Percentiles rank a stretch among this genome's conserved stretches.
Conservation (phyloP, 306 rosid genomes). For the Herpetospermum pedunculosum region DNA sequence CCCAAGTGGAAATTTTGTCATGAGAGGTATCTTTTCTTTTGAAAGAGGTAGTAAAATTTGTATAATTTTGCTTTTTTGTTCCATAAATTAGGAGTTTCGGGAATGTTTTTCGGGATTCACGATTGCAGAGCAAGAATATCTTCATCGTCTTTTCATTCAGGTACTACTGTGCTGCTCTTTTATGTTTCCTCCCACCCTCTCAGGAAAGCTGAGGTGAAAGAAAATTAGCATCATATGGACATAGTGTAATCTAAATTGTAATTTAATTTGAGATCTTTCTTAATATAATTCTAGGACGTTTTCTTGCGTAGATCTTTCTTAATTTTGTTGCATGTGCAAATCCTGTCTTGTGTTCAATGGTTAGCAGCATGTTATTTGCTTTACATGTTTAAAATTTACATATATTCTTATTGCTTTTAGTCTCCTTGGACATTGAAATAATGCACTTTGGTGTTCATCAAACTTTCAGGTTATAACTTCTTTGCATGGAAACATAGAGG, state of each 20-base stretch:
- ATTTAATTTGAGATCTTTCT: background rate
- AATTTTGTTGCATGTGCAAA: background rate
- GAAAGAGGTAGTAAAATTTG: slow-evolving; percentile 1
- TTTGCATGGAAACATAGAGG: slow-evolving; percentile 69
- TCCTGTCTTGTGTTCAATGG: background rate
- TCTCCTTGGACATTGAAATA: background rate
- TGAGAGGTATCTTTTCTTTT: background rate
- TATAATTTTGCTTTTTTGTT: background rate
- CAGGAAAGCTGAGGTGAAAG: background rate
- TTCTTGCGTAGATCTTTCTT: background rate
- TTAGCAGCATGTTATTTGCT: background rate
- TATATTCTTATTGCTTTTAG: slow-evolving; percentile 6
- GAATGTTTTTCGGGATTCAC: slow-evolving; percentile 48
- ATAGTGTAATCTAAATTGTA: too few relatives aligned
- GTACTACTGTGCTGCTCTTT: slow-evolving; percentile 22
- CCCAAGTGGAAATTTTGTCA: background rate
- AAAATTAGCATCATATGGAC: background rate
- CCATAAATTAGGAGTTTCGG: slow-evolving; percentile 33
- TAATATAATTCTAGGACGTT: background rate
- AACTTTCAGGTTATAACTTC: slow-evolving; percentile 64
- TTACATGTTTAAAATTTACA: background rate
- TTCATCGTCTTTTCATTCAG: slow-evolving; percentile 61
- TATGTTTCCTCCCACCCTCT: background rate
- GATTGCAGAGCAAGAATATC: slow-evolving; percentile 38
- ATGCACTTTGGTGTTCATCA: slow-evolving; percentile 5